Evolutionary conservation across 2,329 filamentous ascomycete genomes (phyloP).

Genomic region (Talaromyces sp.): DNA sequence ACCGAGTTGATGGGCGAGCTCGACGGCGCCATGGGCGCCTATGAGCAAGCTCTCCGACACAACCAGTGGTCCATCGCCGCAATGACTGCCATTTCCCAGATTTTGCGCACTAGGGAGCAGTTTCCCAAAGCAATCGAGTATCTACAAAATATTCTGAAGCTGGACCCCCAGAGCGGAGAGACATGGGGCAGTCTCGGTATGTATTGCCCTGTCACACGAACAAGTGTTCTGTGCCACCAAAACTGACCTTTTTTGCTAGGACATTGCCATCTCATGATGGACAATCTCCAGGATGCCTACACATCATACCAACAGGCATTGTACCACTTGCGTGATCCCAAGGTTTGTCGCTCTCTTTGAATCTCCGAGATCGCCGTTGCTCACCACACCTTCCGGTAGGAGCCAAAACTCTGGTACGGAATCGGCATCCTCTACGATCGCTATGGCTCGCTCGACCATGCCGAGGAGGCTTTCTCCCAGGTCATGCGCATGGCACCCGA

Average conservation of each 20-base stretch:
- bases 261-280: constrained; percentile 99
- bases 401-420: constrained; percentile 97
- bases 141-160: constrained; percentile 81
- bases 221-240: constrained; percentile 2
- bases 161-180: constrained; percentile 85
- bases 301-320: constrained; percentile 93
- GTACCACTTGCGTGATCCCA: constrained; percentile 87
- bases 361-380: background rate
- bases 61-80: constrained; percentile 85
- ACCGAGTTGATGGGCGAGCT: constrained; percentile 83
- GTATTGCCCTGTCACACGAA: constrained; percentile 20
- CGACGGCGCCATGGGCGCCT: constrained; percentile 84
- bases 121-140: constrained; percentile 94
- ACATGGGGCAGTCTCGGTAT: constrained; percentile 92
- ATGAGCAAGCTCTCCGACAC: constrained; percentile 82
- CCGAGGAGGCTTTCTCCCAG: constrained; percentile 95
- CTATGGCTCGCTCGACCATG: constrained; percentile 93
- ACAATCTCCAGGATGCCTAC: constrained; percentile 94
- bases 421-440: constrained; percentile 97
- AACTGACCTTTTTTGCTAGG: constrained; percentile 48
- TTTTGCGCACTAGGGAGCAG: constrained; percentile 85
- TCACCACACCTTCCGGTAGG: constrained; percentile 47
- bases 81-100: constrained; percentile 90
- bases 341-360: constrained; percentile 53
- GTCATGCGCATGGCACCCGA: constrained; percentile 98